phyloP scores from a whole-genome alignment of 768 basidiomycete species.

The Pleurotus djamor region DNA sequence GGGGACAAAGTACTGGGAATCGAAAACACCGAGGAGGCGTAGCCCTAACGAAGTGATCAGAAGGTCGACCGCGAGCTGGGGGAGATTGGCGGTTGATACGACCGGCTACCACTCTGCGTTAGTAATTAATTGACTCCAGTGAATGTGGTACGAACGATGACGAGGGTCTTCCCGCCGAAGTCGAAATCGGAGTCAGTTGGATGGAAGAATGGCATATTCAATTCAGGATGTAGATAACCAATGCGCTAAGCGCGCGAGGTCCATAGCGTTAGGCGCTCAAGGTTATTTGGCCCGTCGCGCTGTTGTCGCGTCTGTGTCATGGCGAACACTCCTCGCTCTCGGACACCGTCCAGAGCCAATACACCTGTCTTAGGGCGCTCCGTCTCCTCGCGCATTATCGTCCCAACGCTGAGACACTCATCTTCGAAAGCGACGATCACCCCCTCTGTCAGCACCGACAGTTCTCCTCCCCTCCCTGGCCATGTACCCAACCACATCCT shows the following conservation, averaged over 20 bases:
- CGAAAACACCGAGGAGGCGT: constrained; percentile 58
- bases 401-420: constrained; percentile 47
- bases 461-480: constrained; percentile 20
- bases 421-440: constrained; percentile 20
- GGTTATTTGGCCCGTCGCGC: too few relatives aligned
- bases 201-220: constrained; percentile 24
- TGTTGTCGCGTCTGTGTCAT: constrained; percentile 10
- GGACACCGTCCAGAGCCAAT: constrained; percentile 24
- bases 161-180: constrained; percentile 36
- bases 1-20: constrained; percentile 62
- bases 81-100: constrained; percentile 79
- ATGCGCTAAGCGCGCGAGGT: too few relatives aligned
- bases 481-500: constrained; percentile 31
- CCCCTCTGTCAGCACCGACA: constrained; percentile 16
- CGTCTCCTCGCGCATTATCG: constrained; percentile 52
- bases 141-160: constrained; percentile 20
- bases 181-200: constrained; percentile 18
- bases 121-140: constrained; percentile 8
- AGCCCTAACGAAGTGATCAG: constrained; percentile 67
- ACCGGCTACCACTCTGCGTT: constrained; percentile 43
- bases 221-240: neutral
- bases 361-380: constrained; percentile 24
- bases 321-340: constrained; percentile 28
- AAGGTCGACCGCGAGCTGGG: constrained; percentile 77
- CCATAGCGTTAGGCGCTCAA: neutral